Base-by-base conservation (phyloP, 1,284 basidiomycete genomes). In the Naganishia cerealis region DNA sequence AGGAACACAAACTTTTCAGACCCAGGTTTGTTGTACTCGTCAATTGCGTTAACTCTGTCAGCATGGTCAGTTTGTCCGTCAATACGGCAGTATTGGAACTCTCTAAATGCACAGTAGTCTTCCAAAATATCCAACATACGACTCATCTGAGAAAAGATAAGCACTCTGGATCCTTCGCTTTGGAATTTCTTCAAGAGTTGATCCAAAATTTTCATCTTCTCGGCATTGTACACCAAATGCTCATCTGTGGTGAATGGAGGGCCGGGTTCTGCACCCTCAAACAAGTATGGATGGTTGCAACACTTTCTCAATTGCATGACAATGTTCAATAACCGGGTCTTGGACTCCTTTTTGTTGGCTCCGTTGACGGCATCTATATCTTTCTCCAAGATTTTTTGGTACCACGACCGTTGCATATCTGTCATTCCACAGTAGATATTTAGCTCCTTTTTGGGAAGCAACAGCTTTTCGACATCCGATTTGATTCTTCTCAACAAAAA, bases 101-200 rank as follows among this genome's bases (percentile, higher is more conserved):
- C 83, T 57, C 95, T 85, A 85, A 98, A 99, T 70, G 96, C 83
- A 79, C 94, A 98, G 81, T 96, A 99, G 78, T 99, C 96, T 78
- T 99, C 95, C 50, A 99, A 81, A 71, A 99, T 99, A 80, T 99
- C 96, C 33, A 91, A 82, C 29, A 94, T 88, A 52, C 95, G 90
- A 81, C 91, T 94, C 95, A 99, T 99, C 81, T 98, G 95, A 73
- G 91, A 94, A 84, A 99, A 99, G 73, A 99, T 97, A 72, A 98
- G 87, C 1, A 95, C 92, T 13, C 95, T 87, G 1, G 92, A 96
- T 12, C 94, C 95, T 80, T 95, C 94, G 48, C 84, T 88, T 78
- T 92, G 93, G 91, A 98, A 90, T 54, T 85, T 87, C 72, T 86
- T 84, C 54, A 98, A 86, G 0, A 99, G 84, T 79, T 94, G 97